Evolutionary conservation across 2,329 filamentous ascomycete species (phyloP), one percentile per base, ranked within the genome.

Genomic region (Cladosporium sphaerospermum): DNA sequence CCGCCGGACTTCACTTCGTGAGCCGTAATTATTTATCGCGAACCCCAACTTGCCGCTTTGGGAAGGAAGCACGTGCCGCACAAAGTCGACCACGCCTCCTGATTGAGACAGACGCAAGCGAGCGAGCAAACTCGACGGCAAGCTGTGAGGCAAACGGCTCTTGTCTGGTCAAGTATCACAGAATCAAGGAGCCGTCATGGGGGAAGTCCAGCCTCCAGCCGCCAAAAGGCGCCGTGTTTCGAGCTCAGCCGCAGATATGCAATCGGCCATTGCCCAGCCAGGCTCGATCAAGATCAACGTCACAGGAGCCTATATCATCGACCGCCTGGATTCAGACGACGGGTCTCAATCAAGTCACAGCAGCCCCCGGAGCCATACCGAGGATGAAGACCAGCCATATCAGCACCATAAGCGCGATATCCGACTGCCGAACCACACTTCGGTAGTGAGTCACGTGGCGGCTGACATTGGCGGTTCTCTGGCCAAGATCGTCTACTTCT

Each of bases 401-500:
- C 76, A 82, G 59, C 81, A 84, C 69, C 89, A 95, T 69, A 90
- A 88, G 54, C 90, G 89, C 67, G 93, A 96, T 68, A 99, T 99
- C 63, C 81, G 93, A n/a, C 76, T 99, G 55, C 93, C 93, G 28
- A 93, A 97, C 71, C 93, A 99, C 72, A 96, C 89, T 10, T 87
- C 88, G 9, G 85, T 96, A 8, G 92, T 99, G 61, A 96, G 90
- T 75, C 93, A 99, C 75, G 89, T 99, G 62, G 93, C 93, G 50
- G 86, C 96, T 56, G 93, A 99, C 88, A 97, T 99, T 70, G 93
- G 93, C 59, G 93, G 93, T 61, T 95, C 91, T 13, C 78, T 99
- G 33, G 91, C 90, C 60, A 99, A 99, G 74, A 82, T 99, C 43
- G 93, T 99, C 56, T 99, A 96, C 75, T 97, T 97, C 67, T 93